Conservation (phyloP, 192 early-diverging fungal genomes). For the Gamsiella multidivaricata region DNA sequence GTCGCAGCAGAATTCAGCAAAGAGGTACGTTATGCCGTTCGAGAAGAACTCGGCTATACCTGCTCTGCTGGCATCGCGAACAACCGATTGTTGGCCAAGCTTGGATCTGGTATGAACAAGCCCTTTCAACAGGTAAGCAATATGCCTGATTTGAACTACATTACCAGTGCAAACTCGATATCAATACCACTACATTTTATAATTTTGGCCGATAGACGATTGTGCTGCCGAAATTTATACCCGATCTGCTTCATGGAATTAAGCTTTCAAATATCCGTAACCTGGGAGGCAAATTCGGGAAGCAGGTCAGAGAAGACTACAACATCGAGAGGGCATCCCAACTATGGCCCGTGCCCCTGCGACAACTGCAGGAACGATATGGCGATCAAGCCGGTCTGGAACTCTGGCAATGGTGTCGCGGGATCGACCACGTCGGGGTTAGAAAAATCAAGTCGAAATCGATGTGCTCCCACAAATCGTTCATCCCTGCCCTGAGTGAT, state of each 20-base stretch:
- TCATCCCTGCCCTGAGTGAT: slow-evolving; percentile 44
- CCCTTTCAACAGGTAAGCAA: slow-evolving; percentile 79
- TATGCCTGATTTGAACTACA: background rate
- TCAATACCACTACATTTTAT: background rate
- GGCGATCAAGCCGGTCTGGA: slow-evolving; percentile 50
- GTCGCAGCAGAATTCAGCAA: slow-evolving; percentile 77
- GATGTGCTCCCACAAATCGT: slow-evolving; percentile 51
- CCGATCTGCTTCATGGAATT: slow-evolving; percentile 68
- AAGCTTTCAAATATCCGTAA: slow-evolving; percentile 84
- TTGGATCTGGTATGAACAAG: slow-evolving; percentile 87
- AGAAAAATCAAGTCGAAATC: slow-evolving; percentile 52
- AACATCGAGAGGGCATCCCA: slow-evolving; percentile 62
- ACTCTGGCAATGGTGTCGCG: slow-evolving; percentile 52
- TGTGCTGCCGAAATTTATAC: slow-evolving; percentile 66
- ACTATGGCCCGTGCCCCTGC: slow-evolving; percentile 40
- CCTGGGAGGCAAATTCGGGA: slow-evolving; percentile 89
- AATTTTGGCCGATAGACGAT: slow-evolving; percentile 66
- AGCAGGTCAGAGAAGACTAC: slow-evolving; percentile 71
- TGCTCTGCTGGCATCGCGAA: slow-evolving; percentile 87
- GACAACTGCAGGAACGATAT: slow-evolving; percentile 40
- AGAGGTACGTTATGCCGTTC: slow-evolving; percentile 72
- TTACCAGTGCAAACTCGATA: background rate
- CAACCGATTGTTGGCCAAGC: slow-evolving; percentile 88
- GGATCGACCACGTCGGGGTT: slow-evolving; percentile 47
- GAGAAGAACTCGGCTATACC: slow-evolving; percentile 78